phyloP scores from a whole-genome alignment of 495 filamentous ascomycete genomes.

The Peziza echinospora region DNA sequence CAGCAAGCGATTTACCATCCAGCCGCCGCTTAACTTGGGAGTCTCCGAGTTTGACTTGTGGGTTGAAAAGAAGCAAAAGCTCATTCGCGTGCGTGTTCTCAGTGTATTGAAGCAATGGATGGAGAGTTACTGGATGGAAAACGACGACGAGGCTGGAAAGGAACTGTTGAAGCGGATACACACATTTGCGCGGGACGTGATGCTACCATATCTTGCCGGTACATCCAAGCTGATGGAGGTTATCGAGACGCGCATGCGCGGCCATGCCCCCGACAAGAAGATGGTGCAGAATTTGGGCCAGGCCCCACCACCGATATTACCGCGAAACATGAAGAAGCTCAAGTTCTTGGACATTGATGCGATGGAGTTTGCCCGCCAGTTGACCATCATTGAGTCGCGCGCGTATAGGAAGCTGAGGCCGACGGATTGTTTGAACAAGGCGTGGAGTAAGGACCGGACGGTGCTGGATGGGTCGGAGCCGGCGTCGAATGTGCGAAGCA shows the following conservation, averaged over 20 bases:
- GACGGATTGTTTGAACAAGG: slow-evolving; percentile 92
- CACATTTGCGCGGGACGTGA: slow-evolving; percentile 78
- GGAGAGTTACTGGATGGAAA: slow-evolving; percentile 97
- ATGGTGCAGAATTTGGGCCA: slow-evolving; percentile 65
- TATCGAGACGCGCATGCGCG: slow-evolving; percentile 65
- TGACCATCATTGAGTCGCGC: slow-evolving; percentile 90
- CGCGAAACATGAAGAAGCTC: slow-evolving; percentile 98
- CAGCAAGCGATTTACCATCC: slow-evolving; percentile 72
- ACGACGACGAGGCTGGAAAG: slow-evolving; percentile 57
- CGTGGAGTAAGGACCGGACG: slow-evolving; percentile 79
- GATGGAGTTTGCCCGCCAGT: slow-evolving; percentile 82
- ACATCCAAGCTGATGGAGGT: slow-evolving; percentile 58
- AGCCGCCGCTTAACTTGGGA: slow-evolving; percentile 68
- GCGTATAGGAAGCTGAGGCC: slow-evolving; percentile 89
- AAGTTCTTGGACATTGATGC: slow-evolving; percentile 97
- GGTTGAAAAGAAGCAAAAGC: slow-evolving; percentile 85
- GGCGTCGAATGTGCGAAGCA: slow-evolving; percentile 77
- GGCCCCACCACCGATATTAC: slow-evolving; percentile 70
- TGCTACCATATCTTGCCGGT: slow-evolving; percentile 76
- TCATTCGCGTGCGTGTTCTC: slow-evolving; percentile 83
- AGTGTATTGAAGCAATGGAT: slow-evolving; percentile 98
- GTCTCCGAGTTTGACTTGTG: slow-evolving; percentile 61
- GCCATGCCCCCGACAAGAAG: slow-evolving; percentile 72
- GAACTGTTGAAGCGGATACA: slow-evolving; percentile 72
- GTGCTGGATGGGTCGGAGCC: slow-evolving; percentile 63